Conservation (phyloP, 768 basidiomycete genomes). For the Naganishia onofrii region DNA sequence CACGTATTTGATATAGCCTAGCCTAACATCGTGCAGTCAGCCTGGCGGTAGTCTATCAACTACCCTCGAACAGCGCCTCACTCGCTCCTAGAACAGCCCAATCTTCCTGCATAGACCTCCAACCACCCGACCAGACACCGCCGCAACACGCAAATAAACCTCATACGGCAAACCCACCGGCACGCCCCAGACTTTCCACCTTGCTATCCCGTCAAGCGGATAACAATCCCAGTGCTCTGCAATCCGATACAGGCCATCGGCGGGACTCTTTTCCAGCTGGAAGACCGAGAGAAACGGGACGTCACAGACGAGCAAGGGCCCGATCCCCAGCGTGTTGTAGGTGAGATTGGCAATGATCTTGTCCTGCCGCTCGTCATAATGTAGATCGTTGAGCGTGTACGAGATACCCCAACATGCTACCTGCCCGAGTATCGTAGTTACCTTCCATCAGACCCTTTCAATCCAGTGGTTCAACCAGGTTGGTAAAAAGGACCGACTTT, state of each 20-base stretch:
- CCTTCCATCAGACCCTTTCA: no score
- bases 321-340: not conserved
- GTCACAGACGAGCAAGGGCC: not conserved
- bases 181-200: not conserved
- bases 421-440: no score
- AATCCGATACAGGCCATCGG: not conserved
- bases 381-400: not conserved
- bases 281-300: not conserved
- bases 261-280: not conserved
- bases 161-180: not conserved
- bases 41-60: no score
- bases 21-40: no score
- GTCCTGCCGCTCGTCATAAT: not conserved
- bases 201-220: not conserved
- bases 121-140: not conserved
- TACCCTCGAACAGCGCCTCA: no score
- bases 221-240: not conserved
- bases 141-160: not conserved
- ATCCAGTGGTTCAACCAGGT: no score
- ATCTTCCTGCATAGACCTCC: not conserved
- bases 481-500: no score
- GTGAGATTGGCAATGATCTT: not conserved
- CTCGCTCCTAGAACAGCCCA: not conserved
- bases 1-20: no score
- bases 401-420: no score